Conservation (phyloP, 2,329 filamentous ascomycete species). For the Xylariales sp. region DNA sequence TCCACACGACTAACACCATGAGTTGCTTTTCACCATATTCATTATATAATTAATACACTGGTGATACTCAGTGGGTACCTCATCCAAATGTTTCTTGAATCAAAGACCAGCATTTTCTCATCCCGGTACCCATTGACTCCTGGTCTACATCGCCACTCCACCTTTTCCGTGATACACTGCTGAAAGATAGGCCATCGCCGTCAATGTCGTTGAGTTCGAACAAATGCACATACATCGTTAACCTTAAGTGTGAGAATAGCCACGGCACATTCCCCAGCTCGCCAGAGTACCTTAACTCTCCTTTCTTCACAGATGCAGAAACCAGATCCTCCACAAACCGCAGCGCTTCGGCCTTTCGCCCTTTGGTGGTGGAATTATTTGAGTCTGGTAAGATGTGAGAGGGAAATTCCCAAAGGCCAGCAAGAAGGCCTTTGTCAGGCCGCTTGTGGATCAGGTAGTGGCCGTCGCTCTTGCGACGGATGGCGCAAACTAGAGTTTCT, state of each 20-base stretch:
- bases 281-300: conserved; percentile 23
- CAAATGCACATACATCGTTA: conserved; percentile 53
- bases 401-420: conserved; percentile 53
- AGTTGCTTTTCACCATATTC: no score
- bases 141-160: conserved; percentile 39
- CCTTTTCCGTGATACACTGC: conserved; percentile 29
- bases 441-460: conserved; percentile 45
- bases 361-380: conserved; percentile 19
- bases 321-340: conserved; percentile 26
- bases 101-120: conserved; percentile 53
- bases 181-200: conserved; percentile 3
- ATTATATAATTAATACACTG: no score
- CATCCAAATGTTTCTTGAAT: conserved; percentile 21
- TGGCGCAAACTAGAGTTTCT: conserved; percentile 49
- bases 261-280: conserved; percentile 51
- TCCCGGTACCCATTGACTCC: conserved; percentile 55
- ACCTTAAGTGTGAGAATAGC: conserved; percentile 52
- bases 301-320: conserved; percentile 7
- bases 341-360: conserved; percentile 31
- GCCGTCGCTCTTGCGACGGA: conserved; percentile 35
- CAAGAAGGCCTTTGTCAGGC: conserved; percentile 49
- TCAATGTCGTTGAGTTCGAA: conserved; percentile 31
- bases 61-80: no score
- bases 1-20: no score
- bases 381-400: conserved; percentile 32